These are phyloP conservation scores for Blastocystis sp. DNA, from an alignment of 352 stramenopile genomes.

Conservation along the genomic window DNA sequence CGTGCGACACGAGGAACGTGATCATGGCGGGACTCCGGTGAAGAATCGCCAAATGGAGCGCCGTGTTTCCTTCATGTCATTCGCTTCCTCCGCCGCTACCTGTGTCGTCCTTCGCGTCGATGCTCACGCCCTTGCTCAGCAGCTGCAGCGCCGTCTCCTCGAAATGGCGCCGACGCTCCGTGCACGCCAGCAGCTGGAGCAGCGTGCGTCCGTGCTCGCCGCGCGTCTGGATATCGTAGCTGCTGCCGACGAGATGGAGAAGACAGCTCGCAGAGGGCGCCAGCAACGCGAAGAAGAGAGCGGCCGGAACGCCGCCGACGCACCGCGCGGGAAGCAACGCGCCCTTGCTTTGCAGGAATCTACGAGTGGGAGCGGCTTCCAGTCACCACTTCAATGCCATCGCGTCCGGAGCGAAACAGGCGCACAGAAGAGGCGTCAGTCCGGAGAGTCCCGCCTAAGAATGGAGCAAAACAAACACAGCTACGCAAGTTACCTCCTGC, in stretches of 20 bases:
- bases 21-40: slow-evolving; percentile 7
- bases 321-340: neutral
- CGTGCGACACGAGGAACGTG: neutral
- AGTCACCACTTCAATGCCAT: neutral
- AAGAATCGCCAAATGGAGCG: neutral
- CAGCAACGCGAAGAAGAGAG: slow-evolving; percentile 17
- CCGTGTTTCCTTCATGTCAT: neutral
- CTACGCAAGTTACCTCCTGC: neutral
- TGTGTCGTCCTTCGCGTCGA: neutral
- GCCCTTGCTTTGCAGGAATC: neutral
- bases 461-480: neutral
- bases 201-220: neutral
- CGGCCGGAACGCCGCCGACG: neutral
- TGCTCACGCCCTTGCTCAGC: neutral
- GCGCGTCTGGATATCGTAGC: neutral
- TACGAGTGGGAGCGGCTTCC: neutral
- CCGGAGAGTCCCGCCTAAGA: neutral
- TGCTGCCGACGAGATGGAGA: neutral
- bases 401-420: neutral
- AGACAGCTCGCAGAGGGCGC: neutral
- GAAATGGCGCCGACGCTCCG: neutral
- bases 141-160: neutral
- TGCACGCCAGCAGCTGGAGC: neutral
- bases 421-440: neutral
- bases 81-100: neutral